A percentile compares a stretch with the other conserved stretches of the same genome.
These are phyloP conservation scores for Aegilops bicornis DNA, from an alignment of 176 grass and related monocot species.

Conservation along the genomic window DNA sequence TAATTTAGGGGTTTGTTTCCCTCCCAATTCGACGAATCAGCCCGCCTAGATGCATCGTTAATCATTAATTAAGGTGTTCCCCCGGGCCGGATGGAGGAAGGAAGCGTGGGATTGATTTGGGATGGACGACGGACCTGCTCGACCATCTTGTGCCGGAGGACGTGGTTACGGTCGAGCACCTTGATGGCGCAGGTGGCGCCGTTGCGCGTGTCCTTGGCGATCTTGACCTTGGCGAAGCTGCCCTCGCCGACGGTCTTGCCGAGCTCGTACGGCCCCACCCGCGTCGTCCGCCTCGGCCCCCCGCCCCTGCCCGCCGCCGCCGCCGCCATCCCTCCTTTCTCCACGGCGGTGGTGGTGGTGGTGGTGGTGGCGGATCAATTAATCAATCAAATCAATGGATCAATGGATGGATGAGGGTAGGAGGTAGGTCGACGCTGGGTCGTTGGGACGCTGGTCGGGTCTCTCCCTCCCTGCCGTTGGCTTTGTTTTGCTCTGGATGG, in stretches of 20 bases:
- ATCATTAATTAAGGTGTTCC: not conserved
- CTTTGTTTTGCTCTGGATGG: not conserved
- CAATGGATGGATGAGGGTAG: not conserved
- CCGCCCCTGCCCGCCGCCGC: not conserved
- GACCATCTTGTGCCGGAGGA: slow-evolving; percentile 96
- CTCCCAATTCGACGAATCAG: not conserved
- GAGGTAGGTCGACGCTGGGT: not conserved
- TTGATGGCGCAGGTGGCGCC: slow-evolving; percentile 71
- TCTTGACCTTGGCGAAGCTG: slow-evolving; percentile 96
- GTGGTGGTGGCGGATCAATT: not conserved
- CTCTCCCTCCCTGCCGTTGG: too few relatives aligned
- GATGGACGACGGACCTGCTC: slow-evolving; percentile 49
- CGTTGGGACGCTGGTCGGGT: not conserved
- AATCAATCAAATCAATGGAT: not conserved
- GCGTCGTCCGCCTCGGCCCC: slow-evolving; percentile 38
- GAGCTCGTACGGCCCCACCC: slow-evolving; percentile 82
- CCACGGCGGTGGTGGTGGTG: not conserved
- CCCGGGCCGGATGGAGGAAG: not conserved
- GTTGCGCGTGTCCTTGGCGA: slow-evolving; percentile 62
- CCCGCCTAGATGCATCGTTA: too few relatives aligned
- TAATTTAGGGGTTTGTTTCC: not conserved
- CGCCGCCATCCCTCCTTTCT: slow-evolving; percentile 13
- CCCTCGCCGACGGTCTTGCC: slow-evolving; percentile 91
- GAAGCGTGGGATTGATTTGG: too few relatives aligned
- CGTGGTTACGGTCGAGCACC: slow-evolving; percentile 75